These are phyloP conservation scores for Psidium guajava DNA, from an alignment of 345 rosid species.

Conservation along the genomic window DNA sequence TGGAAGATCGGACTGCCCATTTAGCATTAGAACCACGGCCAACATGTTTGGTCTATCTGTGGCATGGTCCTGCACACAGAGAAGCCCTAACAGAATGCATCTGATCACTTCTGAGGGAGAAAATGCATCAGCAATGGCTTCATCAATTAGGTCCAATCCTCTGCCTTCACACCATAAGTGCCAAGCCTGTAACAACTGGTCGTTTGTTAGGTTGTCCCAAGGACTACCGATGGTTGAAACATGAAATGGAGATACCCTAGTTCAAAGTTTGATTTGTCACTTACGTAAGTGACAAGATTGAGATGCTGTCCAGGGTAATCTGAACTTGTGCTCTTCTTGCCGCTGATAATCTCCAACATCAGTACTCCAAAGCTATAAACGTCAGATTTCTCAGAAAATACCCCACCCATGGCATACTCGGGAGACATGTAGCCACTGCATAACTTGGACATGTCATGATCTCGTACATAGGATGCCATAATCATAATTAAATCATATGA, in stretches of 20 bases:
- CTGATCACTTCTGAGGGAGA: not conserved
- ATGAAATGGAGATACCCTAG: not conserved
- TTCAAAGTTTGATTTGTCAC: not conserved
- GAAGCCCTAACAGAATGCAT: not conserved
- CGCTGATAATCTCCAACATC: not conserved
- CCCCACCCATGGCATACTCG: slow-evolving; percentile 1
- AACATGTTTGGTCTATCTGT: not conserved
- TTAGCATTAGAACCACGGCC: not conserved
- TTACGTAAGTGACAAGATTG: not conserved
- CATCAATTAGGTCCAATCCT: not conserved
- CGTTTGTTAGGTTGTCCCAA: not conserved
- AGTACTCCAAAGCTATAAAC: slow-evolving; percentile 2
- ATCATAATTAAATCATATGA: too few relatives aligned
- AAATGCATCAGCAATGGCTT: not conserved
- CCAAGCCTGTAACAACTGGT: not conserved
- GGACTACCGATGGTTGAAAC: not conserved
- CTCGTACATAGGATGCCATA: not conserved
- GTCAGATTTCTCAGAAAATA: slow-evolving; percentile 1
- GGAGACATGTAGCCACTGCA: slow-evolving; percentile 1
- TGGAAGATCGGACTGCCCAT: not conserved
- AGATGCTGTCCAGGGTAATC: not conserved
- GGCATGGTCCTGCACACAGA: not conserved
- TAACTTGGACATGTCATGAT: not conserved
- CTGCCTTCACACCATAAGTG: not conserved
- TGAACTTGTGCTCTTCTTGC: not conserved